phyloP scores from a whole-genome alignment of 345 rosid genomes.

The Moricandia moricandioides region DNA sequence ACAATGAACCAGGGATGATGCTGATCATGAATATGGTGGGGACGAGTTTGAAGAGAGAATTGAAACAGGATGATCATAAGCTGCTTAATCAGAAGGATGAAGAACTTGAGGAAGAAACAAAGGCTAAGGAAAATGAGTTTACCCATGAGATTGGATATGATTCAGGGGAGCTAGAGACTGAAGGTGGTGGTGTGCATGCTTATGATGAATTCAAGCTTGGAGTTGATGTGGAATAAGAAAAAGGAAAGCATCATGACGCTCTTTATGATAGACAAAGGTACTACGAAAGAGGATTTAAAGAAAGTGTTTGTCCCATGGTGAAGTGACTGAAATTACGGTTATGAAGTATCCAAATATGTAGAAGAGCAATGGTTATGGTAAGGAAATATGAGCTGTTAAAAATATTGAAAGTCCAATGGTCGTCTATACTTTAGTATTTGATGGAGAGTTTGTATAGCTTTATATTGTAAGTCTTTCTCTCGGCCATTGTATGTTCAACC shows the following conservation, averaged over 20 bases:
- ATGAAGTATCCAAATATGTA: neutral
- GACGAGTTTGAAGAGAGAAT: constrained; percentile 75
- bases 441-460: neutral
- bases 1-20: too few species aligned
- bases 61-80: constrained; percentile 57
- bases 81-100: constrained; percentile 58
- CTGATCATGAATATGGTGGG: constrained; percentile 42
- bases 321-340: neutral
- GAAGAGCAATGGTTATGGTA: neutral
- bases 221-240: constrained; percentile 43
- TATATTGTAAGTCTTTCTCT: neutral
- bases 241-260: neutral
- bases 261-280: neutral
- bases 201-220: constrained; percentile 48
- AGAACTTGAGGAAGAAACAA: constrained; percentile 56
- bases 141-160: constrained; percentile 64
- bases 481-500: neutral
- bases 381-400: neutral
- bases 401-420: neutral
- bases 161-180: constrained; percentile 57
- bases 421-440: neutral
- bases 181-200: constrained; percentile 54
- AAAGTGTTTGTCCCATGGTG: neutral
- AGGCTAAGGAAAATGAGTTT: constrained; percentile 56
- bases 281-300: neutral